Conservation (phyloP, 352 stramenopile genomes). For the Poterioochromonas sp. region DNA sequence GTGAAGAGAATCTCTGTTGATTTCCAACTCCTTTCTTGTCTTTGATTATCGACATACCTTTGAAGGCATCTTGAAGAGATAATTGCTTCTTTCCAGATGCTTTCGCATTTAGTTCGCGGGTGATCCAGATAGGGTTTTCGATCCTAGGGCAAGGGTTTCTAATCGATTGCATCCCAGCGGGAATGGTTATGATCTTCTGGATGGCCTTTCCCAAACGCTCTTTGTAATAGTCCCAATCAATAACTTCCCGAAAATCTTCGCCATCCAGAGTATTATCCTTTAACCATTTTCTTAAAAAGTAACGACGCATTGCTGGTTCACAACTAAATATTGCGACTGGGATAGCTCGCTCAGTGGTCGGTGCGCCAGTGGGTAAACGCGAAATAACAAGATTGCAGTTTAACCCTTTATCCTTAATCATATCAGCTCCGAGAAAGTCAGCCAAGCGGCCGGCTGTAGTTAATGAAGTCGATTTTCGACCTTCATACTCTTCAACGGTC, state of each 20-base stretch:
- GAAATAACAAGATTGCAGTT: conserved; percentile 98
- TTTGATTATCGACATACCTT: not conserved
- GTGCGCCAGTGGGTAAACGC: conserved; percentile 72
- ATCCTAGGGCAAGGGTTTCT: conserved; percentile 90
- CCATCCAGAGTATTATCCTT: conserved; percentile 47
- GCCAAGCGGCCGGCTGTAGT: conserved; percentile 90
- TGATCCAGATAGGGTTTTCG: conserved; percentile 89
- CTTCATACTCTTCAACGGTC: conserved; percentile 89
- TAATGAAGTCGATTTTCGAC: conserved; percentile 89
- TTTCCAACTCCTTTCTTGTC: no score
- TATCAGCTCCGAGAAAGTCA: conserved; percentile 94
- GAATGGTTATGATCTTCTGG: conserved; percentile 99
- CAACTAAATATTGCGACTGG: conserved; percentile 93
- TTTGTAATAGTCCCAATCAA: conserved; percentile 98
- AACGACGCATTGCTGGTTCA: conserved; percentile 83
- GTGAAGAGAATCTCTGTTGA: no score
- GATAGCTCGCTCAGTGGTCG: conserved; percentile 93
- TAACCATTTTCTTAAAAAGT: conserved; percentile 96
- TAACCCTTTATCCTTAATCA: conserved; percentile 94
- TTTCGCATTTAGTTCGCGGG: conserved; percentile 77
- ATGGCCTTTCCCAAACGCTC: conserved; percentile 79
- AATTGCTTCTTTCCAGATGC: conserved; percentile 65
- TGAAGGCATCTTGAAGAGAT: conserved; percentile 80
- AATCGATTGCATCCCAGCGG: conserved; percentile 91
- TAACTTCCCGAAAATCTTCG: conserved; percentile 70